phyloP scores from a whole-genome alignment of 495 filamentous ascomycete genomes.

The Pseudoneurospora amorphoporcata region DNA sequence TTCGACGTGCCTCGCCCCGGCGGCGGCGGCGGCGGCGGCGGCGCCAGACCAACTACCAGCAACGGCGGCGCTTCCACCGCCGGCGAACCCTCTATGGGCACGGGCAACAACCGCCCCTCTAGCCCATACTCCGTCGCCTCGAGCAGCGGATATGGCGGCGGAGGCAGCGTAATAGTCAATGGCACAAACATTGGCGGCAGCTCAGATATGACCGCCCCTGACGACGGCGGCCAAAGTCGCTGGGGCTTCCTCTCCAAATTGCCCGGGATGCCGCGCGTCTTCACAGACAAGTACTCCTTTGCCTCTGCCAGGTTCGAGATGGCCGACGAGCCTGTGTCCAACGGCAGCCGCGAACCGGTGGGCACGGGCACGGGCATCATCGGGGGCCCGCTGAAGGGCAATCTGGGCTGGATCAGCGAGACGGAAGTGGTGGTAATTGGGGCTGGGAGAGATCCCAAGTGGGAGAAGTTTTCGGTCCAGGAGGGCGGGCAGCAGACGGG shows the following conservation, averaged over 20 bases:
- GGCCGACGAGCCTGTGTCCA: constrained; percentile 53
- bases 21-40: constrained; percentile 60
- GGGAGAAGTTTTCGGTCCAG: constrained; percentile 70
- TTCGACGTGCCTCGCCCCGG: constrained; percentile 58
- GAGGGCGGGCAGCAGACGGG: constrained; percentile 49
- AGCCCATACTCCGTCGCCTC: neutral
- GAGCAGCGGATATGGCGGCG: neutral
- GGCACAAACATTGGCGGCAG: constrained; percentile 35
- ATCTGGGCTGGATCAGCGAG: constrained; percentile 67
- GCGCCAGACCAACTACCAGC: neutral
- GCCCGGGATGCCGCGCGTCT: constrained; percentile 66
- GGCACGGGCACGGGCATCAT: neutral
- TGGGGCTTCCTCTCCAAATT: constrained; percentile 73
- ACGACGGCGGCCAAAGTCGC: constrained; percentile 1
- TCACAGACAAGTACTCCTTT: constrained; percentile 79
- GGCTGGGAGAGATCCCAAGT: constrained; percentile 68
- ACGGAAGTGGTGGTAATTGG: constrained; percentile 62
- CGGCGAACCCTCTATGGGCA: neutral
- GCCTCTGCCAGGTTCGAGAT: constrained; percentile 65
- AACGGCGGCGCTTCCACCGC: constrained; percentile 39
- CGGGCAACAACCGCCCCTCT: neutral
- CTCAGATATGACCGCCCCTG: neutral
- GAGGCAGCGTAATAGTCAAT: neutral
- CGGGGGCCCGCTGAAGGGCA: constrained; percentile 53
- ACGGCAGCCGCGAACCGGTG: constrained; percentile 6